Conservation (phyloP, 73 alveolate species). For the Paramecium primaurelia region DNA sequence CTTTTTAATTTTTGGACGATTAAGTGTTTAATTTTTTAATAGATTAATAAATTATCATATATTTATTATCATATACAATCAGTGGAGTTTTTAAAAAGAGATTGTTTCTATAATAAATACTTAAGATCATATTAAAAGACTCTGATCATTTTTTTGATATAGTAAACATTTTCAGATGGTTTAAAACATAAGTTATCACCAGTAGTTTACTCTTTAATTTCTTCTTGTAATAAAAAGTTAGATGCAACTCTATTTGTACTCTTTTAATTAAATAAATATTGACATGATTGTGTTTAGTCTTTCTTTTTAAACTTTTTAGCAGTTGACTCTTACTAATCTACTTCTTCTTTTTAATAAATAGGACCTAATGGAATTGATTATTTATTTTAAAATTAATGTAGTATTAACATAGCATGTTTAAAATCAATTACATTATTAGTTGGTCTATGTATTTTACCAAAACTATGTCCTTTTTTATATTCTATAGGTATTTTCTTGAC, state of each 20-base stretch:
- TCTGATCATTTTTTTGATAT: constrained; percentile 14
- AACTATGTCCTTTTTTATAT: constrained; percentile 44
- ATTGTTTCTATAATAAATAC: background rate
- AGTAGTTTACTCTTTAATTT: background rate
- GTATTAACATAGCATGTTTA: background rate
- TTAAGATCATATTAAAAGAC: constrained; percentile 37
- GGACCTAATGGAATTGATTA: constrained; percentile 29
- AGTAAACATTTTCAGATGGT: background rate
- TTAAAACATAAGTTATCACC: background rate
- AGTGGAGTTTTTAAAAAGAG: constrained; percentile 1
- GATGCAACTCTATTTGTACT: constrained; percentile 35
- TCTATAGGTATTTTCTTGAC: background rate
- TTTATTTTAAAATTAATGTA: background rate
- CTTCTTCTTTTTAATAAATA: background rate
- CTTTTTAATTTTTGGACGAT: background rate
- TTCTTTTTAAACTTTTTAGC: background rate
- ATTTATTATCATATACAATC: background rate
- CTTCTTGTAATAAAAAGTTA: constrained; percentile 9
- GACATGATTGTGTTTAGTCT: background rate
- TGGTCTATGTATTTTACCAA: constrained; percentile 42
- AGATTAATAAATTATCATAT: background rate
- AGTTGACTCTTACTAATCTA: background rate
- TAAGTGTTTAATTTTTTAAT: background rate
- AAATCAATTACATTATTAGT: background rate
- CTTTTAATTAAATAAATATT: constrained; percentile 33